phyloP scores from a whole-genome alignment of 2,329 filamentous ascomycete genomes.

The Trematosphaeria pertusa region DNA sequence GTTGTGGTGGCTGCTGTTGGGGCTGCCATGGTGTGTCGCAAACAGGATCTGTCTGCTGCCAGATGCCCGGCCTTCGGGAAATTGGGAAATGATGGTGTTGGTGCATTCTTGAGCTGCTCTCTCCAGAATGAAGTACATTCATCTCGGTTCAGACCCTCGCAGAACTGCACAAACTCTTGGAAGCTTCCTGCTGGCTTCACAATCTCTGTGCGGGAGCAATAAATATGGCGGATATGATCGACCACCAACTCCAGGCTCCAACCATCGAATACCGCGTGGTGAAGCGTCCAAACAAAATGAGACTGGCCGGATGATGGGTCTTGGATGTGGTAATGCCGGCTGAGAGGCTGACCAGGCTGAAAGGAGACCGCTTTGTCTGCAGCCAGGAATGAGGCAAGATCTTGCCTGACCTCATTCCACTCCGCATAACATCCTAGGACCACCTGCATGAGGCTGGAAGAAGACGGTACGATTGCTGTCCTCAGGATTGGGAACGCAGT shows the following conservation, averaged over 20 bases:
- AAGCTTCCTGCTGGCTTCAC: too few species aligned
- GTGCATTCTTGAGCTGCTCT: constrained; percentile 1
- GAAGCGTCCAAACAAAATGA: constrained; percentile 43
- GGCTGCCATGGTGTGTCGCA: too few species aligned
- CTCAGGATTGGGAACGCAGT: constrained; percentile 3
- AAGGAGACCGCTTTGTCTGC: constrained; percentile 5
- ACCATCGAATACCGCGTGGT: constrained; percentile 49
- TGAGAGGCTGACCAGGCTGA: constrained; percentile 13
- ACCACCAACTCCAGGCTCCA: constrained; percentile 9
- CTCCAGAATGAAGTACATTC: background rate
- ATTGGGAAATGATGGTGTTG: background rate
- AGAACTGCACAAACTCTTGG: background rate
- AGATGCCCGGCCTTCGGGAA: too few species aligned
- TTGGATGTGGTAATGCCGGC: constrained; percentile 18
- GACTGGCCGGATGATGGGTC: background rate
- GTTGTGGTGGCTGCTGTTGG: background rate
- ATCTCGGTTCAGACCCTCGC: constrained; percentile 5
- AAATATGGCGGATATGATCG: too few species aligned
- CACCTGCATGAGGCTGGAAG: constrained; percentile 4
- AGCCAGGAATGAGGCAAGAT: background rate
- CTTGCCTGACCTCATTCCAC: background rate
- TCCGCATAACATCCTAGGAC: background rate
- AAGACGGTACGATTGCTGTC: constrained; percentile 6
- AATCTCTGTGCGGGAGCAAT: too few species aligned
- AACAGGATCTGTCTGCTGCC: too few species aligned